Conservation (phyloP, 108 stramenopile species). For the Cylindrotheca closterium region DNA sequence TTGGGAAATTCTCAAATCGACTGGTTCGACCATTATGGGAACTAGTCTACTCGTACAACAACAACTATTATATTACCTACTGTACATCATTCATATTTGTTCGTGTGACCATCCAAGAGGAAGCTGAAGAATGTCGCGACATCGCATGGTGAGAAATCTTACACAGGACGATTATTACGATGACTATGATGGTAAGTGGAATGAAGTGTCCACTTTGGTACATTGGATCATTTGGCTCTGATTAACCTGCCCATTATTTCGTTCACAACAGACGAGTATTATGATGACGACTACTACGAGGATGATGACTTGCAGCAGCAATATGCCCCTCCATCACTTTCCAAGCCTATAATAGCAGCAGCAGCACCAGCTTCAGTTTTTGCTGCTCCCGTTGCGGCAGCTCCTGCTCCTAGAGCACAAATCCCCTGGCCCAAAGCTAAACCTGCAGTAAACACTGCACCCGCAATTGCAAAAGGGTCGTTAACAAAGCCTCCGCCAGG, state of each 20-base stretch:
- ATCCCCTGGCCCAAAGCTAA: conserved; percentile 6
- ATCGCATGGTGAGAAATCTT: conserved; percentile 75
- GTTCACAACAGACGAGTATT: conserved; percentile 56
- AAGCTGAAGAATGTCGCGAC: conserved; percentile 84
- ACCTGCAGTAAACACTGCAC: background rate
- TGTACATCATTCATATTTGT: too few relatives aligned
- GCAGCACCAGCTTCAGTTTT: conserved; percentile 14
- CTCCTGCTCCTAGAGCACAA: background rate
- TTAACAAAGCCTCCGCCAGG: too few relatives aligned
- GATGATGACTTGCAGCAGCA: conserved; percentile 22
- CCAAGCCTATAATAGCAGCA: background rate
- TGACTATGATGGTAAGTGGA: conserved; percentile 48
- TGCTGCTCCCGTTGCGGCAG: background rate
- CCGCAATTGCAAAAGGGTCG: too few relatives aligned
- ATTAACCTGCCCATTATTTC: too few relatives aligned
- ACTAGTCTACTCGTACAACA: too few relatives aligned
- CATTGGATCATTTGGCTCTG: too few relatives aligned
- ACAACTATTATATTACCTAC: too few relatives aligned
- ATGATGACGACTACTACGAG: conserved; percentile 59
- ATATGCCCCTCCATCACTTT: conserved; percentile 3
- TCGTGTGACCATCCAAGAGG: too few relatives aligned
- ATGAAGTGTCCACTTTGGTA: too few relatives aligned
- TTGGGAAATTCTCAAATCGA: too few relatives aligned
- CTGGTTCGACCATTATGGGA: too few relatives aligned
- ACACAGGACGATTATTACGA: conserved; percentile 79